Percentiles rank a stretch among this genome's conserved stretches.
Conservation (phyloP, 2,329 filamentous ascomycete species). For the Aspergillus sp. region DNA sequence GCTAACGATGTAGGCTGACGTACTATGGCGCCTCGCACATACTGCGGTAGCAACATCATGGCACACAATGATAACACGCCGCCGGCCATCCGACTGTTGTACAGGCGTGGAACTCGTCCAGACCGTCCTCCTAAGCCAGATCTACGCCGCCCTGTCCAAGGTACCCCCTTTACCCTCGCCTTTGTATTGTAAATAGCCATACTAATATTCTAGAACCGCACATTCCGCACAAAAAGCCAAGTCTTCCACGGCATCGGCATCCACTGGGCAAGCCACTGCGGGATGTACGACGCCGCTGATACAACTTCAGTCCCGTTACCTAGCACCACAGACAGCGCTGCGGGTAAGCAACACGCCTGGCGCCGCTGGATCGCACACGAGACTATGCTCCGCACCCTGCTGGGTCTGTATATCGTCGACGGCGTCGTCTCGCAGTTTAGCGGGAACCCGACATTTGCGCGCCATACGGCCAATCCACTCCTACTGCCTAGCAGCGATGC, state of each 20-base stretch:
- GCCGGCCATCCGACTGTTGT: slow-evolving; percentile 17
- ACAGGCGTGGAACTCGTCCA: slow-evolving; percentile 34
- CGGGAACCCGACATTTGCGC: slow-evolving; percentile 9
- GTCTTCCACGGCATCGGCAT: slow-evolving; percentile 36
- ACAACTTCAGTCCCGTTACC: neutral
- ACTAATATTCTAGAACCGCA: slow-evolving; percentile 18
- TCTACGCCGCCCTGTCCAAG: slow-evolving; percentile 36
- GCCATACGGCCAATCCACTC: slow-evolving; percentile 10
- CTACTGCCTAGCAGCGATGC: slow-evolving; percentile 3
- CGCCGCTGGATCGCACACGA: slow-evolving; percentile 15
- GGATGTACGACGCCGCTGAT: slow-evolving; percentile 22
- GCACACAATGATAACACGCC: slow-evolving; percentile 9
- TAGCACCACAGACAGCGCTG: neutral
- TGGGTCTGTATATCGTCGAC: slow-evolving; percentile 18
- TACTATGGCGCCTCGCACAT: slow-evolving; percentile 13
- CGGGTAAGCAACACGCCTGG: neutral
- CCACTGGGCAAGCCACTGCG: slow-evolving; percentile 37
- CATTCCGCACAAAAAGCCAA: slow-evolving; percentile 34
- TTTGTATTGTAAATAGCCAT: too few species aligned
- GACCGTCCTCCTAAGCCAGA: slow-evolving; percentile 32
- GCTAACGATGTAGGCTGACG: neutral
- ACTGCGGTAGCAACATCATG: slow-evolving; percentile 16
- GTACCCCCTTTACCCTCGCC: neutral
- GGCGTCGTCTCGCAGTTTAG: slow-evolving; percentile 15
- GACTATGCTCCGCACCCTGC: slow-evolving; percentile 14